A percentile compares a stretch with the other conserved stretches of the same genome.
Evolutionary conservation across 495 filamentous ascomycete genomes (phyloP).

Genomic region (Clohesyomyces aquaticus): DNA sequence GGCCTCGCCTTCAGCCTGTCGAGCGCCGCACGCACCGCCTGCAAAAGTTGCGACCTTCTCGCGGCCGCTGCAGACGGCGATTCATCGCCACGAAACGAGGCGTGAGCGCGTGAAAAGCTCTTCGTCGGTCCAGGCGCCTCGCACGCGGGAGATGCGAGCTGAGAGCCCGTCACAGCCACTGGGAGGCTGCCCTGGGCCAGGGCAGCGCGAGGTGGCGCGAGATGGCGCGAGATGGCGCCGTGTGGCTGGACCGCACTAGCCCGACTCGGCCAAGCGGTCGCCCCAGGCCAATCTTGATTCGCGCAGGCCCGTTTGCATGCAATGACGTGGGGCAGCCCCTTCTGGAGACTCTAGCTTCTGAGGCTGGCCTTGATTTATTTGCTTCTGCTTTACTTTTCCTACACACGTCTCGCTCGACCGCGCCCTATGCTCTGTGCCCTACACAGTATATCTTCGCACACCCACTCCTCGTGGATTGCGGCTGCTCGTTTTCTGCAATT

Average conservation of each 20-base stretch:
- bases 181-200: background rate
- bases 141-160: background rate
- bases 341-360: background rate
- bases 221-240: background rate
- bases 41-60: background rate
- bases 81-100: constrained; percentile 1
- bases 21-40: background rate
- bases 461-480: background rate
- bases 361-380: background rate
- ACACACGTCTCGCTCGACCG: background rate
- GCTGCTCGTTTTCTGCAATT: background rate
- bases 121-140: background rate
- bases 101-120: background rate
- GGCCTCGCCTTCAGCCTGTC: background rate
- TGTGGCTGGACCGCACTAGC: constrained; percentile 1
- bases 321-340: background rate
- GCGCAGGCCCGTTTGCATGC: background rate
- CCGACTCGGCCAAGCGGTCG: too few relatives aligned
- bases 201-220: background rate
- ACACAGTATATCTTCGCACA: too few relatives aligned
- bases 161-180: background rate
- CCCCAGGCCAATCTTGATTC: constrained; percentile 3
- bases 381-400: background rate
- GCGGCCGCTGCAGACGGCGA: background rate
- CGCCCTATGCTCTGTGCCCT: background rate